Conservation (phyloP, 148 eudicot species). For the Agrostemma githago region DNA sequence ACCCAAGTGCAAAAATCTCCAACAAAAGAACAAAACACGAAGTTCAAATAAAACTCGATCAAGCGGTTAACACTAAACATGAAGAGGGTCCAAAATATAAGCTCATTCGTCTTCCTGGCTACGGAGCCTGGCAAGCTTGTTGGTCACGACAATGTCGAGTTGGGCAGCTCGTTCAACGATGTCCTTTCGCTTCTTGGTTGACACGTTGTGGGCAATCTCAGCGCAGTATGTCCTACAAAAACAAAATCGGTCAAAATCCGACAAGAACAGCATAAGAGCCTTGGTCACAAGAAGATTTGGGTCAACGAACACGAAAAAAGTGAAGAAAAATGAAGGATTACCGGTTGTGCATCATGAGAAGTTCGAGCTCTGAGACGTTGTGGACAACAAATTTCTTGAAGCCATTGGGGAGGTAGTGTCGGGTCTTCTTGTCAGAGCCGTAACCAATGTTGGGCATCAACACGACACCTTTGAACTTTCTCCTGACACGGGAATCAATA, state of each 20-base stretch:
- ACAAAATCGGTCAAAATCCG: background rate
- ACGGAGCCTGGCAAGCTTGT: constrained; percentile 29
- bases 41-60: background rate
- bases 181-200: constrained; percentile 23
- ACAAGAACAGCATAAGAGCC: no score
- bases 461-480: constrained; percentile 28
- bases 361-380: constrained; percentile 34
- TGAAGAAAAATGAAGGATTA: background rate
- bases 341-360: constrained; percentile 41
- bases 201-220: constrained; percentile 24
- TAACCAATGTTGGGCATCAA: constrained; percentile 41
- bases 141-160: constrained; percentile 22
- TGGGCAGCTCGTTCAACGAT: constrained; percentile 29
- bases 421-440: constrained; percentile 29
- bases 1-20: background rate
- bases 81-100: background rate
- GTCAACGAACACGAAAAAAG: background rate
- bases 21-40: background rate
- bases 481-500: constrained; percentile 24
- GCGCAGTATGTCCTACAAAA: constrained; percentile 21
- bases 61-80: constrained; percentile 8
- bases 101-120: constrained; percentile 29
- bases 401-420: constrained; percentile 35
- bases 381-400: constrained; percentile 40
- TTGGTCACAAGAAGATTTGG: no score